Percentiles rank a stretch among this genome's conserved stretches.
phyloP scores from a whole-genome alignment of 352 stramenopile genomes.

The Globisporangium ultimum region DNA sequence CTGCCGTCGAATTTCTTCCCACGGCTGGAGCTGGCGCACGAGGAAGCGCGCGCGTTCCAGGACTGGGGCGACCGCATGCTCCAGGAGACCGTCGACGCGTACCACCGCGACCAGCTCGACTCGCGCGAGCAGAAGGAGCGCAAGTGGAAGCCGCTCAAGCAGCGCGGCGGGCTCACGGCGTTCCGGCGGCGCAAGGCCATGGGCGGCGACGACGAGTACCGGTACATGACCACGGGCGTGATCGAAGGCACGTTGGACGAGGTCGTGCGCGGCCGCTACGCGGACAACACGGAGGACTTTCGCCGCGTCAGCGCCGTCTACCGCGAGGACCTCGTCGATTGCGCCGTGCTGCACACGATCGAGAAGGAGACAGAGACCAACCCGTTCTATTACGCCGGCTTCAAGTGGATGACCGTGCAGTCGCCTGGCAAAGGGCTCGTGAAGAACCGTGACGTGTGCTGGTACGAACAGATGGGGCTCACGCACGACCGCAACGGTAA shows the following conservation, averaged over 20 bases:
- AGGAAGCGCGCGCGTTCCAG: constrained; percentile 54
- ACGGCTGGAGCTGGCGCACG: constrained; percentile 37
- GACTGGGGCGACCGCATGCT: constrained; percentile 61
- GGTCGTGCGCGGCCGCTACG: constrained; percentile 73
- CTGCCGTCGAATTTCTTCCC: constrained; percentile 61
- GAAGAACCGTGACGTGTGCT: constrained; percentile 79
- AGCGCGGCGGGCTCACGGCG: constrained; percentile 50
- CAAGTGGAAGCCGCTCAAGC: constrained; percentile 75
- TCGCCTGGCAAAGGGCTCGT: constrained; percentile 66
- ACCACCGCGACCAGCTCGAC: constrained; percentile 66
- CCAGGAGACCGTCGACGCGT: constrained; percentile 63
- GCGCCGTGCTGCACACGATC: constrained; percentile 64
- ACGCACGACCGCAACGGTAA: constrained; percentile 68
- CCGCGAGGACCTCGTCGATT: constrained; percentile 75
- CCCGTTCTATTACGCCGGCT: constrained; percentile 72
- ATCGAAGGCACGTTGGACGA: constrained; percentile 74
- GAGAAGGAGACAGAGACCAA: constrained; percentile 37
- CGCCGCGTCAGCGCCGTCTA: constrained; percentile 71
- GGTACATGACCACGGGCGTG: constrained; percentile 57
- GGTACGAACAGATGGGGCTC: constrained; percentile 72
- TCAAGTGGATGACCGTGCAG: constrained; percentile 82
- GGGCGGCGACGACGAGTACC: constrained; percentile 45
- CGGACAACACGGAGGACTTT: constrained; percentile 65
- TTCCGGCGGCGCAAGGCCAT: constrained; percentile 51
- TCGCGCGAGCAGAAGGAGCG: constrained; percentile 53